Evolutionary conservation across 2,329 filamentous ascomycete genomes (phyloP), one percentile per base, ranked within the genome.

Genomic region (Westerdykella ornata): DNA sequence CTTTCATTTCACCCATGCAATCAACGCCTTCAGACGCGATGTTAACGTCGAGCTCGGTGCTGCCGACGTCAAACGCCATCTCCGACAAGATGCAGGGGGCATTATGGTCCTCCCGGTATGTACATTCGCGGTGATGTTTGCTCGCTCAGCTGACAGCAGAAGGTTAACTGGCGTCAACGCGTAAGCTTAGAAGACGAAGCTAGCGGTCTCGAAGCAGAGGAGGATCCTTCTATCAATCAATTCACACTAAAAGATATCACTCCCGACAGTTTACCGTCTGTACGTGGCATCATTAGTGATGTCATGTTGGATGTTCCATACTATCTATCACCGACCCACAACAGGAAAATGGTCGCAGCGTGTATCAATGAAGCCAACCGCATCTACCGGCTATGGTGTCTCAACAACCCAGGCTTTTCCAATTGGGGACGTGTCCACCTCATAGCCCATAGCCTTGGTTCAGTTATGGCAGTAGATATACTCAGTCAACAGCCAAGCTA

Each of bases 241-340:
- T 87, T 80, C 58, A 73, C 73, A 0, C 72, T 98, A 12, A 85
- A 89, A 53, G 89, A 97, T 53, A 96, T 98, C 51, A 95, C 94
- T 4, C 89, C 88, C 1, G 78, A 82, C 32, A 92, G 87, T 0
- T 86, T 98, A 20, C 89, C 90, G 0, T 88, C 87, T 1, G 84
- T 98, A 7, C 82, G 92, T 35, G 87, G 85, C 58, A 81, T 98
- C 60, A 94, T 98, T 46, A 94, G 86, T 32, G 92, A 98, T 63
- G 88, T 98, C 54, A 96, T 98, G 88, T 83, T 97, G 37, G 92
- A 98, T 62, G 90, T 98, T 37, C 92, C 92, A 0, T 97, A 95
- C 62, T 98, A 97, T 68, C 82, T 98, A 68, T 97, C 90, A 0
- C 85, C 94, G 44, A 58, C 66, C 42, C 90, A 97, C 67, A 95